A percentile compares a stretch with the other conserved stretches of the same genome.
Conservation (phyloP, 371 early-diverging fungal species). For the Mortierella sp. region DNA sequence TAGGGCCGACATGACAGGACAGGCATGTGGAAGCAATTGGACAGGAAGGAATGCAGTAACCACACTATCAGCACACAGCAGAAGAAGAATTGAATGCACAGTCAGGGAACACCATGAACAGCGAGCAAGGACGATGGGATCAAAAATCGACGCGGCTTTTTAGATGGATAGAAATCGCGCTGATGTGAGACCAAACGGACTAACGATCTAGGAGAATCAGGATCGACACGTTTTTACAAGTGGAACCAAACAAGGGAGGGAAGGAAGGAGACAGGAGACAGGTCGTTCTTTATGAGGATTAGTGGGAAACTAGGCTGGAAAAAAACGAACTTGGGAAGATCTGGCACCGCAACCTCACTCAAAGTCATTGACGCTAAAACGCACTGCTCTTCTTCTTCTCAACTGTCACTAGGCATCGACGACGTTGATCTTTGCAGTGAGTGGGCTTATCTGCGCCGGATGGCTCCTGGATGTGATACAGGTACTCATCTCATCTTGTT, state of each 20-base stretch:
- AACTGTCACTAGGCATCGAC: conserved; percentile 70
- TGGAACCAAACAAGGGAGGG: not conserved
- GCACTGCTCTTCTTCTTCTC: not conserved
- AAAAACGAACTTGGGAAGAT: too few species aligned
- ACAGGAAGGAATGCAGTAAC: not conserved
- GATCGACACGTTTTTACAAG: not conserved
- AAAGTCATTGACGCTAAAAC: too few species aligned
- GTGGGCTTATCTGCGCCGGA: conserved; percentile 78
- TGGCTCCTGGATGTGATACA: conserved; percentile 74
- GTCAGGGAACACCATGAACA: not conserved
- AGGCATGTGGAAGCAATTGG: not conserved
- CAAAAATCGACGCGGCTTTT: not conserved
- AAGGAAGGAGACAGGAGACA: not conserved
- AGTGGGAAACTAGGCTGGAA: not conserved
- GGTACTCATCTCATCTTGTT: conserved; percentile 55
- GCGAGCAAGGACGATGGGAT: not conserved
- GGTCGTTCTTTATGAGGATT: not conserved
- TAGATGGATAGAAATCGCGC: not conserved
- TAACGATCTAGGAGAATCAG: not conserved
- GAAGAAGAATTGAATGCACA: not conserved
- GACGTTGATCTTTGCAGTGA: conserved; percentile 75
- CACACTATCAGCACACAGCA: not conserved
- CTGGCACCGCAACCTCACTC: too few species aligned
- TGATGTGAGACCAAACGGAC: not conserved
- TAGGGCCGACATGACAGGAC: not conserved